These are phyloP conservation scores for Populus tomentosa DNA, from an alignment of 441 rosid genomes.

Conservation along the genomic window DNA sequence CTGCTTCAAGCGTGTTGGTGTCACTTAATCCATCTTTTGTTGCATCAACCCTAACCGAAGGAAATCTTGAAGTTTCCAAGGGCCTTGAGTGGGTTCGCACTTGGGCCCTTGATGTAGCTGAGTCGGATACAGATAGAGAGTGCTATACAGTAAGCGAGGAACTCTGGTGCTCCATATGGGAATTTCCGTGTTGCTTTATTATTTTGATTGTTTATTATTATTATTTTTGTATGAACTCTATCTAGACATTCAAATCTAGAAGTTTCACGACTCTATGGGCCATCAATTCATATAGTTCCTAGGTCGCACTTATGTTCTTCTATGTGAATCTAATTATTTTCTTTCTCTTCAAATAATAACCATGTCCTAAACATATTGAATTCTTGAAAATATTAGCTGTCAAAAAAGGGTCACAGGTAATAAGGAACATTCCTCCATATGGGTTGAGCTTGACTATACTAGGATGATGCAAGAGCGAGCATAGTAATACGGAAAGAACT, in stretches of 20 bases:
- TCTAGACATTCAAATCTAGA: neutral
- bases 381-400: neutral
- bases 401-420: neutral
- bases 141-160: constrained; percentile 66
- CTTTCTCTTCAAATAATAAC: neutral
- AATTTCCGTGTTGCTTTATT: constrained; percentile 1
- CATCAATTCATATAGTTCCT: constrained; percentile 1
- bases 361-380: neutral
- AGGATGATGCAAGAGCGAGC: neutral
- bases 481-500: neutral
- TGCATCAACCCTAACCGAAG: constrained; percentile 67
- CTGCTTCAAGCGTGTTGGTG: constrained; percentile 73
- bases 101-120: constrained; percentile 75
- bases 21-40: constrained; percentile 84
- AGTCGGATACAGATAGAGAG: constrained; percentile 80
- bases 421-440: neutral
- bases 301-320: neutral
- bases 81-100: constrained; percentile 95
- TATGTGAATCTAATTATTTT: neutral
- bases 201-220: neutral
- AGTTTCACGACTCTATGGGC: neutral
- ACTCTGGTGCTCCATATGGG: neutral
- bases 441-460: neutral
- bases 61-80: constrained; percentile 59
- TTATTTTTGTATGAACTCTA: neutral